These are phyloP conservation scores for Candida sanyaensis DNA, from an alignment of 1,139 yeast genomes.

Conservation along the genomic window DNA sequence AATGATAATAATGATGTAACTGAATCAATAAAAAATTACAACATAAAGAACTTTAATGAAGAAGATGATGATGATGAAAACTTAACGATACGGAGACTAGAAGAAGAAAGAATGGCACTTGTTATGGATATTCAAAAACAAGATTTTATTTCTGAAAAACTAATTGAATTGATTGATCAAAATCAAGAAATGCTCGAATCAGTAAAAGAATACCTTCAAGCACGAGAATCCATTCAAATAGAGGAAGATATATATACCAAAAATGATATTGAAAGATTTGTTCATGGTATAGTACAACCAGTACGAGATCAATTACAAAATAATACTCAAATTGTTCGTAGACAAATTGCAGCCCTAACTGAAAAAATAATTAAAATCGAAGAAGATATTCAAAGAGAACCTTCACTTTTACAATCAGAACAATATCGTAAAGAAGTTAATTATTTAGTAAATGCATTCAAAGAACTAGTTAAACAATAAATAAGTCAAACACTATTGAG, in stretches of 20 bases:
- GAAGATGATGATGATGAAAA: conserved; percentile 5
- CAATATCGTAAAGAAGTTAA: conserved; percentile 22
- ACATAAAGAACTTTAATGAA: neutral
- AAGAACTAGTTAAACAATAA: conserved; percentile 14
- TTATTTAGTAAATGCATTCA: conserved; percentile 23
- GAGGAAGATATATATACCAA: conserved; percentile 15
- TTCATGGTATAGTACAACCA: conserved; percentile 16
- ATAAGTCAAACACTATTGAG: neutral
- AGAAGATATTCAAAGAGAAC: conserved; percentile 8
- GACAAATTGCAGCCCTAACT: conserved; percentile 14
- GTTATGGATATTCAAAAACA: conserved; percentile 48
- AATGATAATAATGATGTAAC: neutral
- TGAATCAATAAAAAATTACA: neutral
- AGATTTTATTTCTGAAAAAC: conserved; percentile 35
- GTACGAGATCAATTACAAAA: conserved; percentile 17
- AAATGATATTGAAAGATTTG: conserved; percentile 15
- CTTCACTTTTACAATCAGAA: conserved; percentile 10
- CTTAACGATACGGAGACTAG: conserved; percentile 21
- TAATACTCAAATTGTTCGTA: conserved; percentile 15
- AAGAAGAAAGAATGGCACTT: conserved; percentile 35
- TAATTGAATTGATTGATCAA: conserved; percentile 37
- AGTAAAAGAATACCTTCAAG: conserved; percentile 38
- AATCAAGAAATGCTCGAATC: conserved; percentile 42
- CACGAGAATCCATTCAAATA: conserved; percentile 19
- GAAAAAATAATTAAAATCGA: conserved; percentile 10